Evolutionary conservation across 164 flowering plant genomes (phyloP), one percentile per base, ranked within the genome.

Genomic region (Stephania yunnanensis): DNA sequence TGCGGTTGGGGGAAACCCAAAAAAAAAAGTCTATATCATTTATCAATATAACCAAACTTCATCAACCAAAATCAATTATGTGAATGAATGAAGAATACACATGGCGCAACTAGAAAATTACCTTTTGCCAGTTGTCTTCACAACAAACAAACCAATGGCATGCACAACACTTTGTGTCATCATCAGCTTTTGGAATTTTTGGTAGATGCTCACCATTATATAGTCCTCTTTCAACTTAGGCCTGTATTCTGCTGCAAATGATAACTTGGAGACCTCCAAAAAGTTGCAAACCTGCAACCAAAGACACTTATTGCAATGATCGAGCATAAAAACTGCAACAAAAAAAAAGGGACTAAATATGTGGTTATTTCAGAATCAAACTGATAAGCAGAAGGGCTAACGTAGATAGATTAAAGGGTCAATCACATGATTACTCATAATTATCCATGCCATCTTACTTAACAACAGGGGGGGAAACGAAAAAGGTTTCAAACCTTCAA

Each of bases 91-190:
- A 78, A 12, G 9, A 80, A 36, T 15, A 58, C 64, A 55, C 42
- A 36, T 1, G 42, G 42, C 42, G 4, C 67, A 19, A 65, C 29
- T 58, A 46, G 46, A 12, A 65, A 45, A 68, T 74, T 83, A 96
- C 99, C 99, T 92, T 94, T 84, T 96, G 99, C 99, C 99, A 96
- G 77, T 87, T 94, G 87, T 91, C 91, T 83, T 87, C 91, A 77
- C 97, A 96, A 79, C 99, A 96, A 81, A 68, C 76, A 71, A 85
- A 91, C 88, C 89, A 89, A 73, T 44, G 52, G 75, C 97, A 90
- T 31, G 84, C 63, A 81, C 96, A 91, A 73, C 99, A 92, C 72
- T 77, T 88, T 63, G 75, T 81, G 50, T 82, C 83, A 76, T 85
- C 88, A 71, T 83, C 92, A 72, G 80, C 80, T 67, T 76, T 86